Percentiles rank a stretch among this genome's conserved stretches.
phyloP scores from a whole-genome alignment of 768 basidiomycete species.

The Lyophyllum shimeji region DNA sequence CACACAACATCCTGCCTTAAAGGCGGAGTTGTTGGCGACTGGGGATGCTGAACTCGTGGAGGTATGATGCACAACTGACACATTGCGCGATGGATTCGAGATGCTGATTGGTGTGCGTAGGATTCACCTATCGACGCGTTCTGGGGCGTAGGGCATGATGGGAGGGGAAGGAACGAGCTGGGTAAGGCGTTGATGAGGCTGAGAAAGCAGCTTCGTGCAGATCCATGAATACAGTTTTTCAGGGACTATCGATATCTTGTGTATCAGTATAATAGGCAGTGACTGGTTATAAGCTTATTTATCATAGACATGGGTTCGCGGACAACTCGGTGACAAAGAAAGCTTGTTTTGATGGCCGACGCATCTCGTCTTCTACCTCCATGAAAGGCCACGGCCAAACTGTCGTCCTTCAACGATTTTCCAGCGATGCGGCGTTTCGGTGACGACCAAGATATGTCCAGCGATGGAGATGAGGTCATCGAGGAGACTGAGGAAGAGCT shows the following conservation, averaged over 20 bases:
- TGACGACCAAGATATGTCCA: constrained; percentile 10
- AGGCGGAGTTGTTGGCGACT: constrained; percentile 56
- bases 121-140: constrained; percentile 72
- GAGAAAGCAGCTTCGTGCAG: constrained; percentile 48
- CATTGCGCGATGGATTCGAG: neutral
- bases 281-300: neutral
- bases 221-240: neutral
- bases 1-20: constrained; percentile 61
- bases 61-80: constrained; percentile 32
- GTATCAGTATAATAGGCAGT: neutral
- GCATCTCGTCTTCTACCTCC: neutral
- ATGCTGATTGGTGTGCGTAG: constrained; percentile 28
- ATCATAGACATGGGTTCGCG: no score
- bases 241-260: neutral
- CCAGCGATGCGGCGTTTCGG: constrained; percentile 6
- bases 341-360: neutral
- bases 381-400: neutral
- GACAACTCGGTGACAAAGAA: neutral
- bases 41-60: constrained; percentile 70
- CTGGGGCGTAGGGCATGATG: constrained; percentile 70
- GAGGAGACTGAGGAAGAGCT: constrained; percentile 14
- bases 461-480: constrained; percentile 5
- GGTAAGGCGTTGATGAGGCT: constrained; percentile 69
- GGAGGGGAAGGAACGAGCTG: constrained; percentile 68
- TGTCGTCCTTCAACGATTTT: neutral